Evolutionary conservation across 495 filamentous ascomycete genomes (phyloP).

Genomic region (Cladorrhinum samala): DNA sequence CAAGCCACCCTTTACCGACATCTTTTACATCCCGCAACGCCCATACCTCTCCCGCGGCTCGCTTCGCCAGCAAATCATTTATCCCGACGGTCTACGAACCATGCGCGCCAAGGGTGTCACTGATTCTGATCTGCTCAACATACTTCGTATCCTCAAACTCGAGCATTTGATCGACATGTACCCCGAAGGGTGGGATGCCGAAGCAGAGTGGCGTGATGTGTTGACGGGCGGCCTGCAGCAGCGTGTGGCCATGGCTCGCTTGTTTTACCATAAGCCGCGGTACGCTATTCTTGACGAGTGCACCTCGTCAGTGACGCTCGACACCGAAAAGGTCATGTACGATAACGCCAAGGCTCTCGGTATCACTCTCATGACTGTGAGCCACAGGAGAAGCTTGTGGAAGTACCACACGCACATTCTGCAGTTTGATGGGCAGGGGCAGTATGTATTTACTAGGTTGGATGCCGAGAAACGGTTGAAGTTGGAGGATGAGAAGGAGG

Average conservation of each 20-base stretch:
- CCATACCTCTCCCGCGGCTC: constrained; percentile 87
- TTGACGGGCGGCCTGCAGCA: constrained; percentile 89
- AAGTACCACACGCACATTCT: constrained; percentile 90
- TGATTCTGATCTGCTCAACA: constrained; percentile 69
- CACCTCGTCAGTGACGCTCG: constrained; percentile 85
- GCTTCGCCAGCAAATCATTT: constrained; percentile 91
- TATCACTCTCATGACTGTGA: constrained; percentile 94
- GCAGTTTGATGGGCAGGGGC: constrained; percentile 92
- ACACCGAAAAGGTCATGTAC: constrained; percentile 94
- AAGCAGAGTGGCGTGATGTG: constrained; percentile 93
- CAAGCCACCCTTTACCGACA: constrained; percentile 81
- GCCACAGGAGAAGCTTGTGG: constrained; percentile 86
- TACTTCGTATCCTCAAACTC: constrained; percentile 74
- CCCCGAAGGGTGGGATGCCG: constrained; percentile 79
- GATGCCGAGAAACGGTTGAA: constrained; percentile 81
- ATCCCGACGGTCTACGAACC: constrained; percentile 80
- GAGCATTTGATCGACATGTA: constrained; percentile 76
- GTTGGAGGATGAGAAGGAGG: constrained; percentile 95
- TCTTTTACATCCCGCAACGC: constrained; percentile 97
- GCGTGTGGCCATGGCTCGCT: constrained; percentile 92
- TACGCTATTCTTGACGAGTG: constrained; percentile 97
- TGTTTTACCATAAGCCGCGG: constrained; percentile 91
- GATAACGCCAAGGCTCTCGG: constrained; percentile 86
- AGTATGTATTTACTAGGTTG: constrained; percentile 82
- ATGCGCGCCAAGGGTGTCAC: constrained; percentile 82